phyloP scores from a whole-genome alignment of 768 basidiomycete species.

The Glaciozyma martinii region DNA sequence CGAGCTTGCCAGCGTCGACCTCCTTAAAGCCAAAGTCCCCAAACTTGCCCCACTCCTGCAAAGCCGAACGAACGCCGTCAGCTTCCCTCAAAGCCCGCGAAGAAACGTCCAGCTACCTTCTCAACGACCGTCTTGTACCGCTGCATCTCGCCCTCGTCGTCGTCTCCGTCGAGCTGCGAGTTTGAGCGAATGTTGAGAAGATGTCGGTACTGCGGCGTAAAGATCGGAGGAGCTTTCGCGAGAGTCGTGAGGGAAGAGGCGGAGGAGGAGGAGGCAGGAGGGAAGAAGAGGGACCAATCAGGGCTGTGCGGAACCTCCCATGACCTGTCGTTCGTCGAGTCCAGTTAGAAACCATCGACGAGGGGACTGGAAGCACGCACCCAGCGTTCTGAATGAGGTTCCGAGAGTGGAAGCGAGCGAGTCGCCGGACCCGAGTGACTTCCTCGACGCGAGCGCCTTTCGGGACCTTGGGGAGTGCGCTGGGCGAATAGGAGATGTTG shows the following conservation, averaged over 20 bases:
- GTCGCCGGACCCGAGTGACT: conserved; percentile 64
- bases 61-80: too few relatives aligned
- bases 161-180: conserved; percentile 14
- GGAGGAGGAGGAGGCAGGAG: not conserved
- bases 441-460: conserved; percentile 68
- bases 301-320: conserved; percentile 45
- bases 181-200: conserved; percentile 35
- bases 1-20: conserved; percentile 58
- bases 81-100: too few relatives aligned
- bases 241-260: not conserved
- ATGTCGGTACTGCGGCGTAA: conserved; percentile 31
- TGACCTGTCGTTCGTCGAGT: conserved; percentile 18
- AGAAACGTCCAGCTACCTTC: conserved; percentile 36
- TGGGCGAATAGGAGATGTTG: conserved; percentile 46
- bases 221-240: conserved; percentile 6
- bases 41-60: conserved; percentile 62
- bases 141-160: conserved; percentile 29
- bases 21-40: conserved; percentile 52
- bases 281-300: conserved; percentile 30
- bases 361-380: not conserved
- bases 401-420: conserved; percentile 76
- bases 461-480: conserved; percentile 50
- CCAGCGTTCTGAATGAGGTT: conserved; percentile 66
- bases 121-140: conserved; percentile 26
- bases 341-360: too few relatives aligned